phyloP scores from a whole-genome alignment of 2,329 filamentous ascomycete genomes.

The Fonsecaea nubica region DNA sequence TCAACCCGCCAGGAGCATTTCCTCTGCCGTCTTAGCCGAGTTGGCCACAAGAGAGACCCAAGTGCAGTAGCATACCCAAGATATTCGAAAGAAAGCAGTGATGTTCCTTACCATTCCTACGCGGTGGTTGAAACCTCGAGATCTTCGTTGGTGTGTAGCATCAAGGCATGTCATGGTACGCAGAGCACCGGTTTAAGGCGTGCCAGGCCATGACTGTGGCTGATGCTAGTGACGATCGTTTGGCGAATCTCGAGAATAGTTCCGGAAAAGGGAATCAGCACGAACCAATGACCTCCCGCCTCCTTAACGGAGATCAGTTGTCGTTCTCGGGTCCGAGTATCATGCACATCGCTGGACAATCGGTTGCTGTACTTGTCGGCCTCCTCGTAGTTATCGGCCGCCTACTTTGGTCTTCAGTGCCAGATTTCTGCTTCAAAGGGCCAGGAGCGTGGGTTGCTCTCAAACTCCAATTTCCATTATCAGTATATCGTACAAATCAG shows the following conservation, averaged over 20 bases:
- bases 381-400: background rate
- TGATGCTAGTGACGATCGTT: background rate
- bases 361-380: background rate
- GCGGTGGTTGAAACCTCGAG: background rate
- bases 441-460: background rate
- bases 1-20: constrained; percentile 13
- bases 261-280: background rate
- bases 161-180: background rate
- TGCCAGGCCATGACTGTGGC: background rate
- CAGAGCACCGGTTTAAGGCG: background rate
- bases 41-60: background rate
- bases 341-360: background rate
- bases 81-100: background rate
- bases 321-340: background rate
- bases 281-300: constrained; percentile 1
- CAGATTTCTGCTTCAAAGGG: background rate
- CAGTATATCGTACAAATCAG: constrained; percentile 11
- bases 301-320: background rate
- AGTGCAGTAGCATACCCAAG: background rate
- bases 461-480: background rate
- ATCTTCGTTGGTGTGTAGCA: background rate
- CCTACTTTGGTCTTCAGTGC: background rate
- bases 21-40: background rate
- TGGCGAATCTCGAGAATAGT: background rate
- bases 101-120: background rate